Evolutionary conservation across 371 early-diverging fungal species (phyloP).

Genomic region (Mucor indicus): DNA sequence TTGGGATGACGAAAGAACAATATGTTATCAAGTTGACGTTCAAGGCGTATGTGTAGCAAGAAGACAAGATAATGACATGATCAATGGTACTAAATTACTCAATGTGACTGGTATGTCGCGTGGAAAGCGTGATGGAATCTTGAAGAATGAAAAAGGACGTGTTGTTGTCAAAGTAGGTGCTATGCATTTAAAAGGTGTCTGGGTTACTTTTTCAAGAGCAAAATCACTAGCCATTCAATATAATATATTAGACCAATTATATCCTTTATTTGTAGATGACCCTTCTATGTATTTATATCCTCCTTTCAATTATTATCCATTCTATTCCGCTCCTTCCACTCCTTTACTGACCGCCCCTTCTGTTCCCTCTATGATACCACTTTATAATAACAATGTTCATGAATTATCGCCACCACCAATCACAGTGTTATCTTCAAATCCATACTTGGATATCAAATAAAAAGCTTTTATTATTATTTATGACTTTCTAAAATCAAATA

Average conservation of each 20-base stretch:
- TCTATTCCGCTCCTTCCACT: too few species aligned
- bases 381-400: conserved; percentile 3
- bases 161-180: conserved; percentile 84
- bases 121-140: conserved; percentile 82
- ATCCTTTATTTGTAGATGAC: conserved; percentile 76
- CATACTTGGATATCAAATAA: neutral
- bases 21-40: conserved; percentile 79
- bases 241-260: conserved; percentile 64
- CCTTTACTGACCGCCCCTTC: conserved; percentile 16
- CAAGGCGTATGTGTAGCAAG: conserved; percentile 76
- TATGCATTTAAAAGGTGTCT: conserved; percentile 87
- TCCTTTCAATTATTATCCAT: too few species aligned
- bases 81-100: conserved; percentile 83
- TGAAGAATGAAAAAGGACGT: conserved; percentile 83
- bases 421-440: too few species aligned
- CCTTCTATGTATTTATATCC: conserved; percentile 38
- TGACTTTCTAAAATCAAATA: conserved; percentile 63
- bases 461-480: conserved; percentile 9
- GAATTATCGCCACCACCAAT: too few species aligned
- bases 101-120: conserved; percentile 87
- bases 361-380: conserved; percentile 25
- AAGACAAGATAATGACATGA: conserved; percentile 76
- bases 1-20: conserved; percentile 83
- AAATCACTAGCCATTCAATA: conserved; percentile 65
- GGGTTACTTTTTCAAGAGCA: conserved; percentile 78